These are phyloP conservation scores for Wallacemonas sp. DNA, from an alignment of 208 protist species.

Conservation along the genomic window DNA sequence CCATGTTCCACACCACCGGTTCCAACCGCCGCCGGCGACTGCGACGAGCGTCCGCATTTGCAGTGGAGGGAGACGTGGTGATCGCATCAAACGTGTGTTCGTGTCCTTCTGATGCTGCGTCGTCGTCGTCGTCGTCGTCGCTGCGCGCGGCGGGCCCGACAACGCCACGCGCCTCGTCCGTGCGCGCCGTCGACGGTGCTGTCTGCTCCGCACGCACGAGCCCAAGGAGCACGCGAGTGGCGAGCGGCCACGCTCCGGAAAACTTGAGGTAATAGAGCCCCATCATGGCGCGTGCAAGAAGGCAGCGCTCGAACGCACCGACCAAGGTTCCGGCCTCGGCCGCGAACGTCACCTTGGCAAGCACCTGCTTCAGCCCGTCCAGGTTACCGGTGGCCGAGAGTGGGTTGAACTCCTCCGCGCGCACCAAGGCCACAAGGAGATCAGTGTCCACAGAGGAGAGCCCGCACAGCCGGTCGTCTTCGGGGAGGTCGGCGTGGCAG, in stretches of 20 bases:
- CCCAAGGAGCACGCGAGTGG: slow-evolving; percentile 48
- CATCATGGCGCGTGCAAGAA: slow-evolving; percentile 74
- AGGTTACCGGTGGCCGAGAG: slow-evolving; percentile 63
- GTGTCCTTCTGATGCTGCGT: too few species aligned
- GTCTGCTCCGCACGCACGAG: slow-evolving; percentile 67
- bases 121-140: neutral
- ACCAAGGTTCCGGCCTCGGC: slow-evolving; percentile 47
- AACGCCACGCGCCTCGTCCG: neutral
- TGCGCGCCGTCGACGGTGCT: neutral
- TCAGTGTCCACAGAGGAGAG: slow-evolving; percentile 22
- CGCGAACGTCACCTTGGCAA: slow-evolving; percentile 60
- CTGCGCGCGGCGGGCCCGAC: neutral
- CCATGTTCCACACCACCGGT: slow-evolving; percentile 69
- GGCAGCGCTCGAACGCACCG: slow-evolving; percentile 47
- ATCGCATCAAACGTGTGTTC: too few species aligned
- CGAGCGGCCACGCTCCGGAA: slow-evolving; percentile 66
- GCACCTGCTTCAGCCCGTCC: slow-evolving; percentile 59
- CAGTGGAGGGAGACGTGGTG: too few species aligned
- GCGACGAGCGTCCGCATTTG: neutral
- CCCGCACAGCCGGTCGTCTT: slow-evolving; percentile 18
- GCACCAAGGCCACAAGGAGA: slow-evolving; percentile 30
- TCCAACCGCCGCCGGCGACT: slow-evolving; percentile 17
- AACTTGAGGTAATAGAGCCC: slow-evolving; percentile 84
- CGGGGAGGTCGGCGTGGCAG: slow-evolving; percentile 33
- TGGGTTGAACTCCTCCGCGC: slow-evolving; percentile 68